phyloP scores from a whole-genome alignment of 2,329 filamentous ascomycete species.

The Colletotrichum aenigma region DNA sequence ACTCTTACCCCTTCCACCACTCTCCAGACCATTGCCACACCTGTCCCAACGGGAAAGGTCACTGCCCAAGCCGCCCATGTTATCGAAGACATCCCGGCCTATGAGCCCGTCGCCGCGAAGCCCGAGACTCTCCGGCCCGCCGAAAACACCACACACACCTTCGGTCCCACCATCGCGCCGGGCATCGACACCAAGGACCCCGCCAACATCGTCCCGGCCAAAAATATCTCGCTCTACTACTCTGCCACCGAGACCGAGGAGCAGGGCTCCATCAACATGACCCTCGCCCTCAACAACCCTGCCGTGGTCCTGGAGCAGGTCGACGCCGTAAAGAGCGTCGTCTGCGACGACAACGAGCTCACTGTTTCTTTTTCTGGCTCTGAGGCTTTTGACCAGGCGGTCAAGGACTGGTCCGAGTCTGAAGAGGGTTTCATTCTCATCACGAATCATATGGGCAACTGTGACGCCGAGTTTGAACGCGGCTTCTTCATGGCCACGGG shows the following conservation, averaged over 20 bases:
- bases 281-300: constrained; percentile 22
- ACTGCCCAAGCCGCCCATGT: constrained; percentile 1
- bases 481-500: constrained; percentile 39
- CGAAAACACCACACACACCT: constrained; percentile 28
- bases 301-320: constrained; percentile 26
- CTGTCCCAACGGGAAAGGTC: not conserved
- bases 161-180: constrained; percentile 15
- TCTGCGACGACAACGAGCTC: constrained; percentile 15
- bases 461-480: constrained; percentile 41
- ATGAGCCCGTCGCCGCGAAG: not conserved
- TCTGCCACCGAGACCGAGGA: constrained; percentile 2
- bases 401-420: constrained; percentile 20
- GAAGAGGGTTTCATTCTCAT: constrained; percentile 37
- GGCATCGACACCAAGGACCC: constrained; percentile 15
- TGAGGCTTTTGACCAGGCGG: constrained; percentile 20
- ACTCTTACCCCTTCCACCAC: not conserved
- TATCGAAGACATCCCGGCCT: constrained; percentile 2
- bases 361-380: constrained; percentile 22
- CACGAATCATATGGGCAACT: constrained; percentile 46
- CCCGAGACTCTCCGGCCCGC: constrained; percentile 25
- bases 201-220: constrained; percentile 22
- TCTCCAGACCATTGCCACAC: not conserved
- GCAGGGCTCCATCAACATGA: constrained; percentile 25
- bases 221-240: constrained; percentile 22
- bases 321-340: constrained; percentile 18